These are phyloP conservation scores for Crithidia bombi DNA, from an alignment of 208 protist species.

Conservation along the genomic window DNA sequence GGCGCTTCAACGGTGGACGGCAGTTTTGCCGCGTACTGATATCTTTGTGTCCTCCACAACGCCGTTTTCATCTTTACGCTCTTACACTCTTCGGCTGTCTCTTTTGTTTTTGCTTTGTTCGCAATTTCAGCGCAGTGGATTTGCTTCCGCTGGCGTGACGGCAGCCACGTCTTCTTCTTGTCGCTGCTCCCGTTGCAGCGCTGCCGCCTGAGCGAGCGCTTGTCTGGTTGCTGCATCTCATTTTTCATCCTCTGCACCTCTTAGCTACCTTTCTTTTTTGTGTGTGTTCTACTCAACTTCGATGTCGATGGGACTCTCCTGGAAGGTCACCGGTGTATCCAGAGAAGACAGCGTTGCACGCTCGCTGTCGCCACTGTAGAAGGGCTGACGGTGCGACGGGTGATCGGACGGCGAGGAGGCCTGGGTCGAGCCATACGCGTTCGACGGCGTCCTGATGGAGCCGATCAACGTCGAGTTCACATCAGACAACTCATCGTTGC, in stretches of 20 bases:
- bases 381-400: constrained; percentile 14
- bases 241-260: neutral
- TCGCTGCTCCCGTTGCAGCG: too few species aligned
- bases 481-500: constrained; percentile 53
- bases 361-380: constrained; percentile 16
- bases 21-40: neutral
- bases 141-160: too few species aligned
- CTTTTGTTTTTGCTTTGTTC: too few species aligned
- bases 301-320: constrained; percentile 25
- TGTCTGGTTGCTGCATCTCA: too few species aligned
- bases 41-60: neutral
- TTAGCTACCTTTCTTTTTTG: constrained; percentile 1
- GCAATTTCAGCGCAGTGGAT: too few species aligned
- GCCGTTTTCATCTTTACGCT: neutral
- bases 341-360: constrained; percentile 19
- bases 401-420: constrained; percentile 8
- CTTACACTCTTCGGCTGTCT: too few species aligned
- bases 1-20: neutral
- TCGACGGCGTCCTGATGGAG: constrained; percentile 63
- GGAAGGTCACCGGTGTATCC: constrained; percentile 27
- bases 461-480: constrained; percentile 52
- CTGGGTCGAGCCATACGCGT: constrained; percentile 37
- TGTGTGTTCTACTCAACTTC: neutral
- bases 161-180: too few species aligned
- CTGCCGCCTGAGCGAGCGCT: too few species aligned